Percentiles rank a stretch among this genome's conserved stretches.
Evolutionary conservation across 345 rosid genomes (phyloP).

Genomic region (Stellera chamaejasme): DNA sequence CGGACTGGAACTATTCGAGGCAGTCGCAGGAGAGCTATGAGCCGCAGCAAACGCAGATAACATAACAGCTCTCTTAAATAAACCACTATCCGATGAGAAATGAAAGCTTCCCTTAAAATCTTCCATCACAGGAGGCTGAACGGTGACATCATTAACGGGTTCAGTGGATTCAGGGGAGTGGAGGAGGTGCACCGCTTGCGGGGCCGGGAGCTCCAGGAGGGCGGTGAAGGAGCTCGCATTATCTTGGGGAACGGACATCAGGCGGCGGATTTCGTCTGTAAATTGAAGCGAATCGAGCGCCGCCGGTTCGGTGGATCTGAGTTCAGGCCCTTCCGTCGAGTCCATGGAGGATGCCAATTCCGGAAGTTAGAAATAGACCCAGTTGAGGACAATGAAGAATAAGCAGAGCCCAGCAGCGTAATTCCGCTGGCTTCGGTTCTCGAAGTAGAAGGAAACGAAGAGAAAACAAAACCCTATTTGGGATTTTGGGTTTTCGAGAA

Average conservation of each 20-base stretch:
- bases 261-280: conserved; percentile 44
- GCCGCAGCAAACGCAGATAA: conserved; percentile 27
- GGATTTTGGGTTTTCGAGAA: neutral
- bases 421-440: neutral
- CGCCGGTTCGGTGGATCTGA: conserved; percentile 36
- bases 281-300: conserved; percentile 42
- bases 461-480: neutral
- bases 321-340: conserved; percentile 24
- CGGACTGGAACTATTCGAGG: conserved; percentile 26
- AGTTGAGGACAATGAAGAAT: neutral
- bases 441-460: neutral
- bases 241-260: conserved; percentile 32
- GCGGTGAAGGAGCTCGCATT: conserved; percentile 57
- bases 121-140: conserved; percentile 6
- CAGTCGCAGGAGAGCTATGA: conserved; percentile 21
- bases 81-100: conserved; percentile 24
- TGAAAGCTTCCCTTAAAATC: conserved; percentile 20
- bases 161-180: conserved; percentile 37
- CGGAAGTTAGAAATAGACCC: conserved; percentile 1
- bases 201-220: conserved; percentile 52
- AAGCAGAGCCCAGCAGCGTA: neutral
- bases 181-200: conserved; percentile 57
- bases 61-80: conserved; percentile 28
- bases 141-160: neutral
- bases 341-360: conserved; percentile 27